A percentile compares a stretch with the other conserved stretches of the same genome.
Evolutionary conservation across 2,329 filamentous ascomycete species (phyloP).

Genomic region (Colletotrichum agaves): DNA sequence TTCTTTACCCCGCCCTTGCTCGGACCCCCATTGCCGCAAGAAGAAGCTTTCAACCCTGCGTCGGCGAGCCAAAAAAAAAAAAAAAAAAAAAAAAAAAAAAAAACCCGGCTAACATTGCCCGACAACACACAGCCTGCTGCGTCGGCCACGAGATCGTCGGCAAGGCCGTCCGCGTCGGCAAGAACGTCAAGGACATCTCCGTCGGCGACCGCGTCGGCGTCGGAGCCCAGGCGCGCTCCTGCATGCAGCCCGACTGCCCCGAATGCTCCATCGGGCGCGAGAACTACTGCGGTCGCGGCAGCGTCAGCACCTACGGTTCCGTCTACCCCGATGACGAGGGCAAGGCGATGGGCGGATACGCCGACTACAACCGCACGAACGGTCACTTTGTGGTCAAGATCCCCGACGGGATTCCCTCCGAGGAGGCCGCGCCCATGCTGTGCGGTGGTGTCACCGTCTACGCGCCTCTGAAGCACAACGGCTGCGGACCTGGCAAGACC

Average conservation of each 20-base stretch:
- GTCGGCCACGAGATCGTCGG: constrained; percentile 76
- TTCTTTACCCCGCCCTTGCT: constrained; percentile 20
- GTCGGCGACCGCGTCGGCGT: constrained; percentile 73
- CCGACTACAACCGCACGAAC: constrained; percentile 47
- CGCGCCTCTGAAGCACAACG: constrained; percentile 69
- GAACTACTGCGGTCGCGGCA: constrained; percentile 52
- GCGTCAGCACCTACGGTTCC: constrained; percentile 64
- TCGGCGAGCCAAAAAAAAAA: too few species aligned
- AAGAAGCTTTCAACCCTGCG: not conserved
- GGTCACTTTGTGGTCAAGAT: constrained; percentile 62
- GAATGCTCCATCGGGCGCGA: constrained; percentile 55
- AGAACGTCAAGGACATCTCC: constrained; percentile 58
- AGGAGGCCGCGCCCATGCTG: constrained; percentile 70
- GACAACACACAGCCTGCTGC: constrained; percentile 53
- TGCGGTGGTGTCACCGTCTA: constrained; percentile 78
- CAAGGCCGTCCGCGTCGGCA: constrained; percentile 64
- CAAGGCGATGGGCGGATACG: constrained; percentile 69
- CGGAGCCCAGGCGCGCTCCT: constrained; percentile 69
- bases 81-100: too few species aligned
- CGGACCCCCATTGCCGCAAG: not conserved
- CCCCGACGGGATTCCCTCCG: constrained; percentile 52
- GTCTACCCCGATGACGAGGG: constrained; percentile 61
- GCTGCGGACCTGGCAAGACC: constrained; percentile 72
- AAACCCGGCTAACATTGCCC: not conserved
- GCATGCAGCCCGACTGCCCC: constrained; percentile 56